Evolutionary conservation across 805 yeast species (phyloP).

Genomic region (Blastobotrys parvus): DNA sequence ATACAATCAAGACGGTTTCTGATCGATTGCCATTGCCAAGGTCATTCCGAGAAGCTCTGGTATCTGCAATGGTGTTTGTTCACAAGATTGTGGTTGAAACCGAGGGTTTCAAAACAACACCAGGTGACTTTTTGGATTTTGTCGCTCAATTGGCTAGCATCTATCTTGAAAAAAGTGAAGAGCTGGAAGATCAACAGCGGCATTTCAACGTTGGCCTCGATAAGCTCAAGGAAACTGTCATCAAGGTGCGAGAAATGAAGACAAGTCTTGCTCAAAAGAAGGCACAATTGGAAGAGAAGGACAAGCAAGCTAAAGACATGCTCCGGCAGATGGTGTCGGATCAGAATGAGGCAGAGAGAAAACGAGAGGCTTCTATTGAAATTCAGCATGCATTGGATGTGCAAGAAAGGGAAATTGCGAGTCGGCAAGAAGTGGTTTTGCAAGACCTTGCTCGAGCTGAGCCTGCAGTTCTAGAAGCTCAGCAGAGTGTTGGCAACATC

Average conservation of each 20-base stretch:
- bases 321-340: conserved; percentile 68
- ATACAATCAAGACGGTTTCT: conserved; percentile 13
- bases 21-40: conserved; percentile 10
- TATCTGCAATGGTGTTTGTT: conserved; percentile 39
- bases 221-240: conserved; percentile 64
- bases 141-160: conserved; percentile 36
- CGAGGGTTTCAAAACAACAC: conserved; percentile 23
- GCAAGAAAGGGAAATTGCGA: conserved; percentile 55
- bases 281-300: conserved; percentile 43
- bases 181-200: conserved; percentile 56
- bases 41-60: conserved; percentile 38
- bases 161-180: conserved; percentile 36
- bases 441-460: conserved; percentile 66
- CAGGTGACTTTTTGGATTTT: conserved; percentile 50
- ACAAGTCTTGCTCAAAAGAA: conserved; percentile 47
- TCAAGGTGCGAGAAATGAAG: conserved; percentile 58
- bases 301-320: conserved; percentile 60
- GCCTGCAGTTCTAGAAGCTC: conserved; percentile 80
- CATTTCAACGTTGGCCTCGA: conserved; percentile 70
- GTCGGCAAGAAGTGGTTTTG: conserved; percentile 47
- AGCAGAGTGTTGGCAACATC: conserved; percentile 81
- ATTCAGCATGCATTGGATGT: conserved; percentile 60
- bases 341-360: conserved; percentile 89
- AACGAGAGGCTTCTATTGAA: conserved; percentile 73
- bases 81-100: conserved; percentile 31